Conservation (phyloP, 2,329 filamentous ascomycete genomes). For the Mycogone perniciosa region DNA sequence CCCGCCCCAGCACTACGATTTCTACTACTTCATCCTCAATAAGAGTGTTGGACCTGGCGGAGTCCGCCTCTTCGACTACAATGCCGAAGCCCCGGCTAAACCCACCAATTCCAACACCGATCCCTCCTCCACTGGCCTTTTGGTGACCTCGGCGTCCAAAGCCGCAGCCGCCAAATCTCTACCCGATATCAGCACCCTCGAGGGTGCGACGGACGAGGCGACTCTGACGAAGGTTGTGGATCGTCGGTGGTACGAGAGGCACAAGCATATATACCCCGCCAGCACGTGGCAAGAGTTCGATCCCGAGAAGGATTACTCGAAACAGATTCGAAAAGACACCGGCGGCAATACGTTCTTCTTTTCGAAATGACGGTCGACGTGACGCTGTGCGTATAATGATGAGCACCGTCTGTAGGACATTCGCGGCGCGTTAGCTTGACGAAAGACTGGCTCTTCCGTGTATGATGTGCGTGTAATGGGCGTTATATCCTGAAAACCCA, state of each 20-base stretch:
- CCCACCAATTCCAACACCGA: slow-evolving; percentile 17
- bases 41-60: slow-evolving; percentile 69
- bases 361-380: slow-evolving; percentile 32
- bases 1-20: slow-evolving; percentile 75
- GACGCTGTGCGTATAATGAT: not conserved
- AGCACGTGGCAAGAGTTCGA: slow-evolving; percentile 96
- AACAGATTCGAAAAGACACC: slow-evolving; percentile 70
- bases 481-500: too few relatives aligned
- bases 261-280: slow-evolving; percentile 97
- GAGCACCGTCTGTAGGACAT: too few relatives aligned
- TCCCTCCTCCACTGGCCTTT: slow-evolving; percentile 17
- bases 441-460: too few relatives aligned
- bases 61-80: slow-evolving; percentile 70
- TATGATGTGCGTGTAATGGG: too few relatives aligned
- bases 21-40: slow-evolving; percentile 95
- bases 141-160: slow-evolving; percentile 28
- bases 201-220: slow-evolving; percentile 74
- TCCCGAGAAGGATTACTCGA: slow-evolving; percentile 76
- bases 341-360: slow-evolving; percentile 95
- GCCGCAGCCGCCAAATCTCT: slow-evolving; percentile 32
- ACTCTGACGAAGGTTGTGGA: slow-evolving; percentile 89
- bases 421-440: too few relatives aligned
- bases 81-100: slow-evolving; percentile 38
- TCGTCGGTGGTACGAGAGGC: slow-evolving; percentile 90
- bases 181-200: slow-evolving; percentile 51